phyloP scores from a whole-genome alignment of 2,329 filamentous ascomycete species.

The Trichoderma gracile region DNA sequence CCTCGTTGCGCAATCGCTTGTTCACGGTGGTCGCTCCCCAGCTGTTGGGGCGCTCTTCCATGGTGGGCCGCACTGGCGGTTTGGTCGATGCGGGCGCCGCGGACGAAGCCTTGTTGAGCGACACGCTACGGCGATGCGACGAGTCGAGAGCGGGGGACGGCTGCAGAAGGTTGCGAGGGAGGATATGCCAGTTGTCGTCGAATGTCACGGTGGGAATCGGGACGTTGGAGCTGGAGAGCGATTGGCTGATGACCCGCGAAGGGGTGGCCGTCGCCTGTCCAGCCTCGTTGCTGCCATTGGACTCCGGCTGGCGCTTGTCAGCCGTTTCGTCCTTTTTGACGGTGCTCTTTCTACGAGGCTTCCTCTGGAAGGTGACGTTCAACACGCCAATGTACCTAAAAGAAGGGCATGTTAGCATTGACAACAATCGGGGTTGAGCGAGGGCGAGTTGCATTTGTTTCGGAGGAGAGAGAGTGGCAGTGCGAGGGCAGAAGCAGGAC shows the following conservation, averaged over 20 bases:
- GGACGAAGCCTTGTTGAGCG: slow-evolving; percentile 33
- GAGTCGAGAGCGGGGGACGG: slow-evolving; percentile 48
- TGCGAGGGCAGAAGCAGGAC: not conserved
- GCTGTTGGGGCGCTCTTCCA: slow-evolving; percentile 62
- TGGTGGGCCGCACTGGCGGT: slow-evolving; percentile 37
- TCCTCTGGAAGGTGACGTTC: slow-evolving; percentile 92
- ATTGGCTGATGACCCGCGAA: slow-evolving; percentile 65
- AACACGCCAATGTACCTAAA: slow-evolving; percentile 91
- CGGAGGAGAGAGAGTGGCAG: not conserved
- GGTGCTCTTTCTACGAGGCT: slow-evolving; percentile 64
- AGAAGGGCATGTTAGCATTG: not conserved
- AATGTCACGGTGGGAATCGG: slow-evolving; percentile 88
- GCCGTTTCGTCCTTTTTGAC: slow-evolving; percentile 52
- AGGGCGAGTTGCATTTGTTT: not conserved
- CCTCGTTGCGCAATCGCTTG: slow-evolving; percentile 81
- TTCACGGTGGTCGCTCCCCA: slow-evolving; percentile 96
- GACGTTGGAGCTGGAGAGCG: slow-evolving; percentile 63
- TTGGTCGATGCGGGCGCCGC: slow-evolving; percentile 24
- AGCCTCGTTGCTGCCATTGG: slow-evolving; percentile 25
- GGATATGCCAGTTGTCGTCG: slow-evolving; percentile 90
- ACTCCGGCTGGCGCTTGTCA: slow-evolving; percentile 34
- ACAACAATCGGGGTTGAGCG: not conserved
- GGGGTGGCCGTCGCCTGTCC: slow-evolving; percentile 30
- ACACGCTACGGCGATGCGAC: slow-evolving; percentile 39
- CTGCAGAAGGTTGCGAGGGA: slow-evolving; percentile 79